Evolutionary conservation across 441 rosid species (phyloP).

Genomic region (Syzygium malaccense): DNA sequence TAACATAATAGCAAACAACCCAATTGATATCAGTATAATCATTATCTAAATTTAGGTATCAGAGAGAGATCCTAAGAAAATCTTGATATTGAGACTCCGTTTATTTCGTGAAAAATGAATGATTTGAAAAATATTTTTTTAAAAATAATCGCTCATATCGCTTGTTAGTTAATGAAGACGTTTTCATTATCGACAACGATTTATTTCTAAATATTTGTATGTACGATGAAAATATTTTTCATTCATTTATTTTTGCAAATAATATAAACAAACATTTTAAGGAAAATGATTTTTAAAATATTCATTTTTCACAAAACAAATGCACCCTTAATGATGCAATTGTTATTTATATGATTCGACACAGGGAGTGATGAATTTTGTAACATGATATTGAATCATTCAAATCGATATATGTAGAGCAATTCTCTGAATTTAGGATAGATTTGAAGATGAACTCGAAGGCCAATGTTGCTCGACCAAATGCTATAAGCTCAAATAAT

Average conservation of each 20-base stretch:
- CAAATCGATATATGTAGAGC: background rate
- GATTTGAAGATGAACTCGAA: background rate
- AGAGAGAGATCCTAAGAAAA: background rate
- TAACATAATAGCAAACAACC: background rate
- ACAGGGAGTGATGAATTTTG: background rate
- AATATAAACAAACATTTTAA: too few species aligned
- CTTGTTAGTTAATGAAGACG: too few species aligned
- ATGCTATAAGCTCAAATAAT: background rate
- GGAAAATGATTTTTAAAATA: too few species aligned
- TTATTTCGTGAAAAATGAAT: too few species aligned
- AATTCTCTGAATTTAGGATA: background rate
- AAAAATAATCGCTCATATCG: too few species aligned
- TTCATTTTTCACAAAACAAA: too few species aligned
- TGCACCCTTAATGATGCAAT: background rate
- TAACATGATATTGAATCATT: background rate
- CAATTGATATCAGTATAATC: background rate
- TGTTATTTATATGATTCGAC: background rate
- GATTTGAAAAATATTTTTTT: too few species aligned
- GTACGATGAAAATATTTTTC: too few species aligned
- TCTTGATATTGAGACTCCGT: background rate
- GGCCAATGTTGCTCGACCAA: background rate
- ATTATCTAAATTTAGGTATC: background rate
- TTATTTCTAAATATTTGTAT: too few species aligned
- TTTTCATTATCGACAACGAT: too few species aligned
- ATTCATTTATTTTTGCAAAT: too few species aligned